Base-by-base conservation (phyloP, 352 stramenopile genomes). In the Pythium biforme region DNA sequence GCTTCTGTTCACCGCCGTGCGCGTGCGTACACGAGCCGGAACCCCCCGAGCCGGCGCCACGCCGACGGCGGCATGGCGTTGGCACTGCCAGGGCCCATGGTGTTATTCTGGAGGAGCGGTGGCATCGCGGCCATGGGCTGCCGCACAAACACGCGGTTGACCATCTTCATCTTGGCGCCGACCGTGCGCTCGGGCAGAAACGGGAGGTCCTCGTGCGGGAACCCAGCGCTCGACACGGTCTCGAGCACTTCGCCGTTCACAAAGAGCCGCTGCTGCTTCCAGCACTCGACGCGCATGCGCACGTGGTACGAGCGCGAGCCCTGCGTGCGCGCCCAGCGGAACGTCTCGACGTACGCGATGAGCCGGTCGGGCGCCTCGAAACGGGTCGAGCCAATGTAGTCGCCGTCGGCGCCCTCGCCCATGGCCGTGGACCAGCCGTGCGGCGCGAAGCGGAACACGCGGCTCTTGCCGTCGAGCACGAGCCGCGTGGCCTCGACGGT, bases 311-410 rank as follows among this genome's bases (percentile, higher is more conserved):
- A 87, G 1, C 62, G 33, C 29, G 54, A 37, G 23, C 7, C 50
- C 41, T 14, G 59, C 37, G 10, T 31, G 55, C 55, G 66, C 50
- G 26, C 66, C 49, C 27, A 76, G 20, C n/a, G 75, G 34, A 88
- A 88, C 0, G 78, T 58, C 50, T 89, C 72, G 20, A 89, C 39
- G 34, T 82, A 80, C n/a, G 79, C 62, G 4, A 81, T 64, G 1
- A 89, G 55, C 17, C 71, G 64, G 6, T 76, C 68, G 12, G 73
- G 62, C 8, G 56, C 64, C 45, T 87, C 76, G 20, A 81, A 66
- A n/a, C 74, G 74, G 47, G 87, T 81, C 47, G 75, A 70, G 14
- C 73, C 82, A 27, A 86, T 59, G 53, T 92, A 92, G 67, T 92
- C 81, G 26, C 83, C 83, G 2, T 53, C 48, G 8, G 51, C 63